Percentiles rank a stretch among this genome's conserved stretches.
phyloP scores from a whole-genome alignment of 1,284 basidiomycete genomes.

The Trametes polyzona region DNA sequence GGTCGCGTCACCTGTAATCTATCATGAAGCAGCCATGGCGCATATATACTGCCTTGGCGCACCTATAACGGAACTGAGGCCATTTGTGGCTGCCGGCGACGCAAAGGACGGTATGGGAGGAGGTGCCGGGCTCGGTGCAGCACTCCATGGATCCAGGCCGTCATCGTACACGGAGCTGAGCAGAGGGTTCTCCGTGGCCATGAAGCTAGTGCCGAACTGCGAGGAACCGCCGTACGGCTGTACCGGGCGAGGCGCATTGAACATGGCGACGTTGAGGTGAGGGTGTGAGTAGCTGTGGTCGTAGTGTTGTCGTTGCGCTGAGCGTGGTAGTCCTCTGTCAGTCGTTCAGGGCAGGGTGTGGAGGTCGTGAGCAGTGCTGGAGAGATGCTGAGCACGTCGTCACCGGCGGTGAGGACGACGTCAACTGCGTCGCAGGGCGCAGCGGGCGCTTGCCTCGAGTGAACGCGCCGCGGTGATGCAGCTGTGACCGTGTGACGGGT shows the following conservation, averaged over 20 bases:
- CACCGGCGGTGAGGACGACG: constrained; percentile 5
- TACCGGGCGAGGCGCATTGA: constrained; percentile 75
- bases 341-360: background rate
- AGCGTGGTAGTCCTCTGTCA: no score
- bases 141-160: constrained; percentile 87
- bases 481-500: constrained; percentile 13
- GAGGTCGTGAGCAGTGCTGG: background rate
- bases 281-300: background rate
- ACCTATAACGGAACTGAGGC: constrained; percentile 76
- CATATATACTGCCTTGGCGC: constrained; percentile 15
- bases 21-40: background rate
- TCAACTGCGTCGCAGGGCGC: constrained; percentile 13
- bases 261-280: constrained; percentile 49
- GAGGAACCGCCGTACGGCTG: constrained; percentile 65
- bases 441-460: constrained; percentile 1
- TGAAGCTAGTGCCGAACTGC: constrained; percentile 69
- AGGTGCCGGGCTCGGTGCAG: constrained; percentile 75
- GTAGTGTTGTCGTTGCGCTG: background rate
- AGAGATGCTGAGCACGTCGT: background rate
- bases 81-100: constrained; percentile 45
- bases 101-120: constrained; percentile 50
- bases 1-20: constrained; percentile 59
- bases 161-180: constrained; percentile 74
- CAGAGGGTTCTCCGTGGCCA: constrained; percentile 72
- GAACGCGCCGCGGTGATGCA: background rate